Conservation (phyloP, 345 rosid species). For the Crucihimalaya himalaica region DNA sequence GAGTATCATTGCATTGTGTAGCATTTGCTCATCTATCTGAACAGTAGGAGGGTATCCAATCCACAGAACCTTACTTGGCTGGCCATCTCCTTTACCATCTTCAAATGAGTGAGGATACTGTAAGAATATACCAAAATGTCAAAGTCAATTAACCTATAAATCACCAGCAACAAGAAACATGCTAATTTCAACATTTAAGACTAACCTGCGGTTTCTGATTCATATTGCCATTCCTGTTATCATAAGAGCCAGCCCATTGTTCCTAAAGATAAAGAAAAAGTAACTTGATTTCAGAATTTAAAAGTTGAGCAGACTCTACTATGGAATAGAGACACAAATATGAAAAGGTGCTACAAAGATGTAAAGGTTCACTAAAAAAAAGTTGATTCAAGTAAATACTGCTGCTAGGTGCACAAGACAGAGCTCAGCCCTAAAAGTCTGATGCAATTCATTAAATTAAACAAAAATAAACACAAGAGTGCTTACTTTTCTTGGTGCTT, state of each 20-base stretch:
- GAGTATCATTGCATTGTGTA: conserved; percentile 96
- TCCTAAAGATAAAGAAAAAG: conserved; percentile 55
- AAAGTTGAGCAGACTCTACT: background rate
- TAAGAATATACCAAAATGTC: conserved; percentile 14
- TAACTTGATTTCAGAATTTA: background rate
- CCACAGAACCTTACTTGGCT: conserved; percentile 87
- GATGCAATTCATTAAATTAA: background rate
- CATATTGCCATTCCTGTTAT: conserved; percentile 52
- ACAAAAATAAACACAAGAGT: background rate
- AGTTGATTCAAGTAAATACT: conserved; percentile 1
- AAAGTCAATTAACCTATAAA: conserved; percentile 3
- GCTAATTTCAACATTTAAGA: conserved; percentile 3
- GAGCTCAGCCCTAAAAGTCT: background rate
- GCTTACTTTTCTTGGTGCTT: conserved; percentile 73
- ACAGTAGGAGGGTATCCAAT: conserved; percentile 94
- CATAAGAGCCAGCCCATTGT: conserved; percentile 54
- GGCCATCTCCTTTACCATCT: conserved; percentile 59
- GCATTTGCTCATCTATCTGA: conserved; percentile 89
- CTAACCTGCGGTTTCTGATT: conserved; percentile 62
- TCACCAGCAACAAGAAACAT: conserved; percentile 13
- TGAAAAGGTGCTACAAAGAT: background rate
- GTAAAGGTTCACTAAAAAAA: background rate
- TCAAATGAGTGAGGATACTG: conserved; percentile 60
- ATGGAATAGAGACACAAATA: background rate
- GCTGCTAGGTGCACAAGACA: background rate